Conservation (phyloP, 176 grass and related monocot species). For the Stipa capillata region DNA sequence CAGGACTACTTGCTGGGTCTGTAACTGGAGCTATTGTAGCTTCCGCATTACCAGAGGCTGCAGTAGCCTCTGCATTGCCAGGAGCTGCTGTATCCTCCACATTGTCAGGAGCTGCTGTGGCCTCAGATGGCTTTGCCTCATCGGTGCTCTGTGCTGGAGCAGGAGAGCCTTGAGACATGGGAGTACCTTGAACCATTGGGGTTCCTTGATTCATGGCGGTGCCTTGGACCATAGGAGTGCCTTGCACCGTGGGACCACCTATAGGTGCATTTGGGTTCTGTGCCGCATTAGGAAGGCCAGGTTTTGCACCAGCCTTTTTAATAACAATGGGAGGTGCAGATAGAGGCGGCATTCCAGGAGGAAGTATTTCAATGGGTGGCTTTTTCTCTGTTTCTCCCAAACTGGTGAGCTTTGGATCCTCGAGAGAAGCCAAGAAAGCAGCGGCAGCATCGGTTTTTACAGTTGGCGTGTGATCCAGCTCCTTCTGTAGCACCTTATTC, state of each 20-base stretch:
- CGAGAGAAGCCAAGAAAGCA: constrained; percentile 92
- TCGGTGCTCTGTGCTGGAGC: constrained; percentile 3
- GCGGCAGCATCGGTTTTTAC: constrained; percentile 93
- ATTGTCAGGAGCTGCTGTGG: not conserved
- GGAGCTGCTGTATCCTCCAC: constrained; percentile 18
- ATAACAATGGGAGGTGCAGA: constrained; percentile 79
- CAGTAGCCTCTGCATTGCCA: constrained; percentile 4
- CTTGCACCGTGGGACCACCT: constrained; percentile 26
- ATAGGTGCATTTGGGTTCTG: constrained; percentile 26
- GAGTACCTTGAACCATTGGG: constrained; percentile 8
- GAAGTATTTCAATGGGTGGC: constrained; percentile 93
- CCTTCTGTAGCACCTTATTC: constrained; percentile 95
- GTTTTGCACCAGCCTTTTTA: constrained; percentile 47
- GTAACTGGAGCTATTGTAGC: not conserved
- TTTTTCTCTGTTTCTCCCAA: constrained; percentile 79
- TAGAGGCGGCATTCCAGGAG: constrained; percentile 91
- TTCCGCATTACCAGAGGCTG: not conserved
- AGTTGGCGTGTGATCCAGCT: constrained; percentile 74
- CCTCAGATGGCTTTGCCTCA: constrained; percentile 32
- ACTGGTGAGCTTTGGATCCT: constrained; percentile 87
- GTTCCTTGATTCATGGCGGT: not conserved
- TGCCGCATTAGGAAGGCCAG: constrained; percentile 22
- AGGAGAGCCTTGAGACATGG: constrained; percentile 8
- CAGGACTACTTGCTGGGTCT: constrained; percentile 12
- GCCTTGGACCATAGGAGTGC: constrained; percentile 15